A percentile compares a stretch with the other conserved stretches of the same genome.
Evolutionary conservation across 768 basidiomycete species (phyloP).

Genomic region (Lanmaoa pseudosensibilis): DNA sequence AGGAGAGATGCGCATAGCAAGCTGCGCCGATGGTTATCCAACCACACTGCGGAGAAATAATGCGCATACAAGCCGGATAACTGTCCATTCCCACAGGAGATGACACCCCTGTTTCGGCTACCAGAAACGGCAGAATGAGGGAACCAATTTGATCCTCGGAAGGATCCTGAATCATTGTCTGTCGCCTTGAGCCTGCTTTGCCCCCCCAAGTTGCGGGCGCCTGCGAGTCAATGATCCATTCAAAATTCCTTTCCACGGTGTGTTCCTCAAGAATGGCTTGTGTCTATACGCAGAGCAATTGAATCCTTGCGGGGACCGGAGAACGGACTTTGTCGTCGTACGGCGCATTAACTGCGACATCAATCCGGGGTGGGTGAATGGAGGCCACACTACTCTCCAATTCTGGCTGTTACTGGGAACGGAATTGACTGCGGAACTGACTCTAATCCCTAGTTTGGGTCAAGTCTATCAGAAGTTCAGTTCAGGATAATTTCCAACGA

Average conservation of each 20-base stretch:
- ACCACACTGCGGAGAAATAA: background rate
- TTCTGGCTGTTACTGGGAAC: background rate
- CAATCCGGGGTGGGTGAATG: background rate
- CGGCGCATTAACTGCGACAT: background rate
- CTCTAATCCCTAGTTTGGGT: background rate
- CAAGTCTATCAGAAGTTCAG: background rate
- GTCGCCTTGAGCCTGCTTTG: background rate
- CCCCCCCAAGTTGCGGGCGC: background rate
- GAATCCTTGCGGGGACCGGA: background rate
- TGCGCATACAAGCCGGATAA: background rate
- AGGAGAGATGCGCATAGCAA: background rate
- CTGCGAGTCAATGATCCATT: background rate
- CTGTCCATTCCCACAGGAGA: background rate
- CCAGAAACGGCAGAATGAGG: background rate
- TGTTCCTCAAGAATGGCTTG: background rate
- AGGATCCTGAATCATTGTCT: background rate
- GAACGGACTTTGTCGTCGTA: background rate
- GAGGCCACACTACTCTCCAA: background rate
- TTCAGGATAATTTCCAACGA: background rate
- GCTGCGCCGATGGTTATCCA: background rate
- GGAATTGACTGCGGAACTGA: background rate
- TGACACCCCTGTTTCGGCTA: background rate
- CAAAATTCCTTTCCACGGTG: background rate
- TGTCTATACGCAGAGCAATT: background rate
- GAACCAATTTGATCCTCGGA: background rate